Evolutionary conservation across 441 rosid species (phyloP).

Genomic region (Sinapis alba): DNA sequence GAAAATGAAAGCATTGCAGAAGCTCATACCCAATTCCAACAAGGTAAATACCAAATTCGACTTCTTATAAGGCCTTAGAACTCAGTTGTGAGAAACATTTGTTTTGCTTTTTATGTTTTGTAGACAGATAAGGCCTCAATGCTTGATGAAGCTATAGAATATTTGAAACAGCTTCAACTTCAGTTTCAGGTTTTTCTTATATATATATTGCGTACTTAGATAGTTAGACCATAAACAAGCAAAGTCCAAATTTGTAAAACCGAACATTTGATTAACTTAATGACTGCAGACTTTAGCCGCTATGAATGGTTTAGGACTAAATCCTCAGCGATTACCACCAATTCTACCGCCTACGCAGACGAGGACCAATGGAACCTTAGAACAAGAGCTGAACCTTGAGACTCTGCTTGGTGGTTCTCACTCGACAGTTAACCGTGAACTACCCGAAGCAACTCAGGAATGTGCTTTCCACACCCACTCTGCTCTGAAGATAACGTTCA

Average conservation of each 20-base stretch:
- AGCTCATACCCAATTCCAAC: slow-evolving; percentile 86
- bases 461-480: slow-evolving; percentile 28
- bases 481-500: slow-evolving; percentile 5
- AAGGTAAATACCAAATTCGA: slow-evolving; percentile 48
- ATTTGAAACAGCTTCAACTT: slow-evolving; percentile 83
- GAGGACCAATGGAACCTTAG: slow-evolving; percentile 16
- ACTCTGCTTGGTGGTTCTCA: slow-evolving; percentile 25
- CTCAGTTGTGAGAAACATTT: not conserved
- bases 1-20: slow-evolving; percentile 95
- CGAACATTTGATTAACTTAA: slow-evolving; percentile 4
- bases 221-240: not conserved
- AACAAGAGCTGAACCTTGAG: slow-evolving; percentile 26
- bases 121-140: slow-evolving; percentile 90
- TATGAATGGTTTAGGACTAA: slow-evolving; percentile 36
- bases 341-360: slow-evolving; percentile 23
- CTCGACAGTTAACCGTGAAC: slow-evolving; percentile 15
- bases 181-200: slow-evolving; percentile 77
- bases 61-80: not conserved
- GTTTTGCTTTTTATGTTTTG: not conserved
- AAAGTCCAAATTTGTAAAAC: not conserved
- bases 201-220: not conserved
- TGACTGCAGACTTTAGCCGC: slow-evolving; percentile 32
- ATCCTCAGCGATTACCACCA: slow-evolving; percentile 38
- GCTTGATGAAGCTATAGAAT: slow-evolving; percentile 88
- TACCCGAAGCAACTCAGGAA: slow-evolving; percentile 21